These are phyloP conservation scores for Pontederia crassipes DNA, from an alignment of 176 grass and related monocot species.

Conservation along the genomic window DNA sequence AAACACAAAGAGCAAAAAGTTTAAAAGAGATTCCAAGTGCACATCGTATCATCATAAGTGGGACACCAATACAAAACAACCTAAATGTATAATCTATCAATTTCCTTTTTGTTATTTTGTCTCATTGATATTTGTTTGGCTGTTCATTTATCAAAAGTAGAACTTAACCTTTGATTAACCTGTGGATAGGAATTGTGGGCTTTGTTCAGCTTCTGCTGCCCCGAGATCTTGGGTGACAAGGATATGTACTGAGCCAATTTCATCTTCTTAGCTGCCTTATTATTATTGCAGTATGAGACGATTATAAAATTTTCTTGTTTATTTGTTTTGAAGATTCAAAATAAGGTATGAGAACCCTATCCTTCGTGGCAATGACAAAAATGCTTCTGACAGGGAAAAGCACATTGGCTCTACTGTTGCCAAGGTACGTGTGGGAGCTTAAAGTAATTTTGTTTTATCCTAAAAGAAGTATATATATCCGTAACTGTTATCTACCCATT, in stretches of 20 bases:
- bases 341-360: constrained; percentile 60
- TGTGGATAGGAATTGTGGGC: constrained; percentile 77
- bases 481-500: no score
- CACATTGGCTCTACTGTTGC: constrained; percentile 60
- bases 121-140: constrained; percentile 1
- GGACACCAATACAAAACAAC: constrained; percentile 86
- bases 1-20: constrained; percentile 60
- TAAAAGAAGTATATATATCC: no score
- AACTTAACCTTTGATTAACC: constrained; percentile 4
- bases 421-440: constrained; percentile 29
- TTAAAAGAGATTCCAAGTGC: constrained; percentile 67
- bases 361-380: constrained; percentile 75
- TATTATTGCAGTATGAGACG: not conserved
- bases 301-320: constrained; percentile 22
- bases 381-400: constrained; percentile 58
- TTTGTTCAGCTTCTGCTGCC: constrained; percentile 76
- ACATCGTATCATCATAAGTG: constrained; percentile 74
- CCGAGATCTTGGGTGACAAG: constrained; percentile 71
- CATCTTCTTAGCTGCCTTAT: not conserved
- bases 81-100: constrained; percentile 40
- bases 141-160: not conserved
- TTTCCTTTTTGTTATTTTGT: constrained; percentile 9
- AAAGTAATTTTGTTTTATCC: not conserved
- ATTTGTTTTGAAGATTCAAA: constrained; percentile 52
- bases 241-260: constrained; percentile 33